phyloP scores from a whole-genome alignment of 2,329 filamentous ascomycete species.

The Aspergillus puulaauensis region DNA sequence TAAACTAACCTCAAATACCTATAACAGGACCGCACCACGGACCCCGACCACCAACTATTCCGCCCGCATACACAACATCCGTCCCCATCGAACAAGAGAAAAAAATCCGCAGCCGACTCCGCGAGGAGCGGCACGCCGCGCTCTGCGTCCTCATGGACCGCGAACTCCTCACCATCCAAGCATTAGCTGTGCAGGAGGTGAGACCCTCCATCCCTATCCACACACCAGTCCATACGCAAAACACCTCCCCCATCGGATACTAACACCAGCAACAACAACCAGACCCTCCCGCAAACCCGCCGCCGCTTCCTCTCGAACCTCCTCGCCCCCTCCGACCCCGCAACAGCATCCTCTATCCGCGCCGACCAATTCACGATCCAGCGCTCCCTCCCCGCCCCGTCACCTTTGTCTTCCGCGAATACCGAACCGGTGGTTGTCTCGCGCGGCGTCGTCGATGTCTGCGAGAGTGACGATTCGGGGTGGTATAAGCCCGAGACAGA shows the following conservation, averaged over 20 bases:
- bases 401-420: slow-evolving; percentile 1
- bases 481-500: slow-evolving; percentile 17
- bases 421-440: slow-evolving; percentile 14
- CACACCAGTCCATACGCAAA: neutral
- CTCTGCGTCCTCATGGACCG: slow-evolving; percentile 38
- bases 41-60: slow-evolving; percentile 10
- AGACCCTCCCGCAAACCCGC: slow-evolving; percentile 42
- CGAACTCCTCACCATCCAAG: slow-evolving; percentile 43
- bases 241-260: neutral
- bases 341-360: slow-evolving; percentile 27
- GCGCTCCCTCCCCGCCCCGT: neutral
- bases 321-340: slow-evolving; percentile 29
- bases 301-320: slow-evolving; percentile 37
- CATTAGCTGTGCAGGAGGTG: slow-evolving; percentile 39
- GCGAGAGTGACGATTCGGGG: slow-evolving; percentile 23
- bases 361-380: slow-evolving; percentile 28
- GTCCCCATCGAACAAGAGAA: slow-evolving; percentile 19
- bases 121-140: slow-evolving; percentile 38
- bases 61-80: slow-evolving; percentile 12
- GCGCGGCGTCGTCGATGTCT: slow-evolving; percentile 21
- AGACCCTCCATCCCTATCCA: slow-evolving; percentile 1
- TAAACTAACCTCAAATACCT: neutral
- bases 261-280: neutral
- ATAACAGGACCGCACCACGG: neutral
- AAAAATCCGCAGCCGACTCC: slow-evolving; percentile 24